A percentile compares a stretch with the other conserved stretches of the same genome.
phyloP scores from a whole-genome alignment of 176 grass and related monocot species.

The Neostapfia colusana region DNA sequence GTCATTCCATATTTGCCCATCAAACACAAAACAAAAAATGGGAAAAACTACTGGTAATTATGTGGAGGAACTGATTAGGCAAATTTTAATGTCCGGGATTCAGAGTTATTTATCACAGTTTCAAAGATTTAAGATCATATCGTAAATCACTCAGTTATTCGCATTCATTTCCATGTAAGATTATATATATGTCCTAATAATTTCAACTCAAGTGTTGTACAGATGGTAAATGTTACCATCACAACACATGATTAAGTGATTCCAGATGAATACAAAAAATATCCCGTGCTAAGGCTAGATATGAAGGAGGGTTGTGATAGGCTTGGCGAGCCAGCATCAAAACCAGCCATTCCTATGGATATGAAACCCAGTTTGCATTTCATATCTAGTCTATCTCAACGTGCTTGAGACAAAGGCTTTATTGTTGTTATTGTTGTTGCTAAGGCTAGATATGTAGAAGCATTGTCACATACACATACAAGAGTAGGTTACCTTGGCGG shows the following conservation, averaged over 20 bases:
- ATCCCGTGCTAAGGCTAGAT: too few relatives aligned
- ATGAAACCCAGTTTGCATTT: too few relatives aligned
- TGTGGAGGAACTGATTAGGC: background rate
- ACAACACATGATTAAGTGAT: conserved; percentile 9
- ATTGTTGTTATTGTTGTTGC: too few relatives aligned
- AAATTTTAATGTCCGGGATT: conserved; percentile 16
- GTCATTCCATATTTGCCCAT: conserved; percentile 7
- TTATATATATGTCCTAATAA: conserved; percentile 21
- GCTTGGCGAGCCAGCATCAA: too few relatives aligned
- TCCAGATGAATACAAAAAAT: background rate
- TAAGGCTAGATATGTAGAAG: background rate
- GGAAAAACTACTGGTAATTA: conserved; percentile 9
- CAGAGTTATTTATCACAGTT: background rate
- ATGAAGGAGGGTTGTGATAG: too few relatives aligned
- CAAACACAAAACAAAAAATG: conserved; percentile 3
- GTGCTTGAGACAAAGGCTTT: too few relatives aligned
- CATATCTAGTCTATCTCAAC: too few relatives aligned
- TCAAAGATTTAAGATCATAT: background rate
- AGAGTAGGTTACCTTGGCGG: conserved; percentile 65
- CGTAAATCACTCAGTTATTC: background rate
- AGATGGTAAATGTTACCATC: conserved; percentile 3
- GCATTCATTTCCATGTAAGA: conserved; percentile 2
- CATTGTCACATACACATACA: background rate
- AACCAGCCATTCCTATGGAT: too few relatives aligned
- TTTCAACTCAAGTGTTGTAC: background rate